Percentiles rank a stretch among this genome's conserved stretches.
Evolutionary conservation across 495 filamentous ascomycete species (phyloP).

Genomic region (Penicillium angulare): DNA sequence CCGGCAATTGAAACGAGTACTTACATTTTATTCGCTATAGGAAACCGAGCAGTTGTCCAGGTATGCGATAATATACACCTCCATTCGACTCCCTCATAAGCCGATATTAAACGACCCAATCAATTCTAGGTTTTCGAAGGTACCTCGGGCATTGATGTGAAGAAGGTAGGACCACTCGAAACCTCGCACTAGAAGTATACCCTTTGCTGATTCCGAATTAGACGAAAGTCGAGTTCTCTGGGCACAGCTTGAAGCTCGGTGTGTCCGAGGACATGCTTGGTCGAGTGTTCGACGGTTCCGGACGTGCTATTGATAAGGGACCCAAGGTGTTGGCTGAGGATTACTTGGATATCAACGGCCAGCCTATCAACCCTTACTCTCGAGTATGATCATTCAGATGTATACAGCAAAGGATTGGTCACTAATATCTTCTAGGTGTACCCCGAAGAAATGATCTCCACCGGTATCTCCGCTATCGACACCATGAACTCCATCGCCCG

Average conservation of each 20-base stretch:
- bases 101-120: conserved; percentile 22
- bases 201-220: conserved; percentile 34
- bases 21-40: conserved; percentile 41
- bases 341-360: conserved; percentile 98
- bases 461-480: conserved; percentile 98
- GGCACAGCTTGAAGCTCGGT: conserved; percentile 94
- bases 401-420: not conserved
- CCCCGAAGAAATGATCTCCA: conserved; percentile 99
- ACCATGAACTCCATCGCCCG: conserved; percentile 99
- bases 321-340: conserved; percentile 98
- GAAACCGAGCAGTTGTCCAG: conserved; percentile 89
- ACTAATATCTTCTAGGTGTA: conserved; percentile 65
- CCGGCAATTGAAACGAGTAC: no score
- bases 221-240: conserved; percentile 96
- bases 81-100: conserved; percentile 8
- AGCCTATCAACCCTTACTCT: conserved; percentile 97
- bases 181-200: not conserved
- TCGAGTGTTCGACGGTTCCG: conserved; percentile 97
- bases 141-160: conserved; percentile 95
- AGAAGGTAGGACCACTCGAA: conserved; percentile 63
- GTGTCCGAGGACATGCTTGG: conserved; percentile 99
- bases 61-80: conserved; percentile 40
- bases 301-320: conserved; percentile 95
- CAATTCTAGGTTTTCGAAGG: conserved; percentile 92
- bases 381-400: conserved; percentile 56